Base-by-base conservation (phyloP, 2,329 filamentous ascomycete genomes). In the Fragosphaeria purpurea region DNA sequence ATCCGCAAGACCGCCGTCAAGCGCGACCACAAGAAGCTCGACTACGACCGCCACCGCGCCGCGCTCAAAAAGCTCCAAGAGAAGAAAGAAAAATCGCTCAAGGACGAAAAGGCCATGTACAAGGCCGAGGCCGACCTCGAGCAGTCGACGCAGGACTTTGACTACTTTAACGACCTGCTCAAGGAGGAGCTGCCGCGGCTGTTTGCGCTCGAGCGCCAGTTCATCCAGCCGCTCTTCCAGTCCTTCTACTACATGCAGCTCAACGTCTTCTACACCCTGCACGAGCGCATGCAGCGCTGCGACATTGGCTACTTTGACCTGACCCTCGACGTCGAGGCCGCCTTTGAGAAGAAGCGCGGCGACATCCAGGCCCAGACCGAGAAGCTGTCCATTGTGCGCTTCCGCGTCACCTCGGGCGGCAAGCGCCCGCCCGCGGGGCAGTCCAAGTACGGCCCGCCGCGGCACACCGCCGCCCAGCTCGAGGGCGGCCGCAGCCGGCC, bases 221-320 rank as follows among this genome's bases (percentile, higher is more conserved):
- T 98, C 66, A 98, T 98, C 67, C 84, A 88, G 59, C 93, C 93
- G 3, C 80, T 98, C 7, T 98, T 98, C 76, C 93, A 97, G 67
- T 95, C 88, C 8, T 98, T 98, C 72, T 98, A 98, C 71, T 98
- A 97, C 74, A 98, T 98, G 93, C 93, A 98, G 69, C 80, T 98
- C 57, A 98, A 98, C 68, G 88, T 98, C 57, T 98, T 97, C 68
- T 98, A 98, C 70, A 98, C 93, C 1, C 76, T 98, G 49, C 93
- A 98, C 66, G 91, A 97, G 69, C 88, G 85, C 70, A 98, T 98
- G 93, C 93, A 98, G 71, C 82, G 79, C 58, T 89, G 94, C 66
- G 90, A 97, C 63, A 98, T 98, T 63, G 89, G 89, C 55, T 98
- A 98, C 70, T 98, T 98, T 67, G 87, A 98, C 66, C 77, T 98